These are phyloP conservation scores for Arabidopsis arenosa DNA, from an alignment of 345 rosid species.

Conservation along the genomic window DNA sequence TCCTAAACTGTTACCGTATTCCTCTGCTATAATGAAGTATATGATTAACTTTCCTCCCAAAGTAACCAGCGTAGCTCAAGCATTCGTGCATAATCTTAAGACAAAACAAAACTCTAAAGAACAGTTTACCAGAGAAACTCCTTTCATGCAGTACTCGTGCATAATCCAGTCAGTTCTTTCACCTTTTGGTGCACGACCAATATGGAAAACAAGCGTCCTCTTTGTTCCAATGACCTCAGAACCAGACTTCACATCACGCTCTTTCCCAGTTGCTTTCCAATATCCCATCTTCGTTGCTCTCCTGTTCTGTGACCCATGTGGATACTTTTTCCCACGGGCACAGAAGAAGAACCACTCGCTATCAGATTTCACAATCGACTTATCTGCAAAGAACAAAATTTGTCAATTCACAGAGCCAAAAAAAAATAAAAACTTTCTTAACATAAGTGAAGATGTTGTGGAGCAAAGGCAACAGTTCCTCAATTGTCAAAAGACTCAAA, in stretches of 20 bases:
- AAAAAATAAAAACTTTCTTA: background rate
- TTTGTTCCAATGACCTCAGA: constrained; percentile 73
- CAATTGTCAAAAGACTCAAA: too few species aligned
- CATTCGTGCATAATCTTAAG: background rate
- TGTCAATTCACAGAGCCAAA: background rate
- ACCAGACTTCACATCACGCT: constrained; percentile 73
- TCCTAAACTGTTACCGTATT: background rate
- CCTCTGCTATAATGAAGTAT: background rate
- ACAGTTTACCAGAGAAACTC: constrained; percentile 57
- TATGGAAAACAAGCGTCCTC: constrained; percentile 86
- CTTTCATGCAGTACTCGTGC: constrained; percentile 81
- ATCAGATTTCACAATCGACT: constrained; percentile 67
- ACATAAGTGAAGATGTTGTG: too few species aligned
- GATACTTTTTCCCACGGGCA: constrained; percentile 86
- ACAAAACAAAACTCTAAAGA: background rate
- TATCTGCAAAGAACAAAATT: constrained; percentile 42
- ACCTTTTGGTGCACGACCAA: constrained; percentile 91
- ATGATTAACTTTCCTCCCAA: background rate
- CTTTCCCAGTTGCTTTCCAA: constrained; percentile 97
- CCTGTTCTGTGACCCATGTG: constrained; percentile 77
- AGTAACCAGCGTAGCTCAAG: background rate
- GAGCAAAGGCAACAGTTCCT: too few species aligned
- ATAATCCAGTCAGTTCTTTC: constrained; percentile 93
- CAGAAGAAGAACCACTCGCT: constrained; percentile 92
- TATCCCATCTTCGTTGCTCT: constrained; percentile 84